Conservation (phyloP, 2,329 filamentous ascomycete species). For the Diaporthe helianthi region DNA sequence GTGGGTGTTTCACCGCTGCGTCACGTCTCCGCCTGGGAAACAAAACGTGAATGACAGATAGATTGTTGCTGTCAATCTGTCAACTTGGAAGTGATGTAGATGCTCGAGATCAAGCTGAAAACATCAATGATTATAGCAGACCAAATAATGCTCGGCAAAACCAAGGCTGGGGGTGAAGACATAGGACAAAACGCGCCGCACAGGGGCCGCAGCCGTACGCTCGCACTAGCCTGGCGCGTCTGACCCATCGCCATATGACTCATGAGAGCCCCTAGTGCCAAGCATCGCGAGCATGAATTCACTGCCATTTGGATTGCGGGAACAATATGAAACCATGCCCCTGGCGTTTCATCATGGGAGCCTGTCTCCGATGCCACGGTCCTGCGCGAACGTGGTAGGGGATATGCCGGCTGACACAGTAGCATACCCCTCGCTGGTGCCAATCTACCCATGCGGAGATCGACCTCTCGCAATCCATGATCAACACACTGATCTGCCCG, state of each 20-base stretch:
- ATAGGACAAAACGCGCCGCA: neutral
- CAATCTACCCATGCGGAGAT: constrained; percentile 8
- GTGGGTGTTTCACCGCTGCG: neutral
- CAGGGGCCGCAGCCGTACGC: neutral
- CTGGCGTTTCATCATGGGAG: constrained; percentile 14
- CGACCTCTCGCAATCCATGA: constrained; percentile 13
- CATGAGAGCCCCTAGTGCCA: neutral
- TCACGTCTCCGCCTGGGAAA: neutral
- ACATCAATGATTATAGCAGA: neutral
- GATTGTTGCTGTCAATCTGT: neutral
- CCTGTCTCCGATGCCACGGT: constrained; percentile 1
- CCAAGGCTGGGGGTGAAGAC: neutral
- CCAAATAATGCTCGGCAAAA: constrained; percentile 5
- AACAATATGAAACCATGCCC: constrained; percentile 11
- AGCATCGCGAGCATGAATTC: neutral
- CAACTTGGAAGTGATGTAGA: neutral
- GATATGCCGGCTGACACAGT: neutral
- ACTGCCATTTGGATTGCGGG: neutral
- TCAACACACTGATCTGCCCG: neutral
- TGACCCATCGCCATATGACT: constrained; percentile 1
- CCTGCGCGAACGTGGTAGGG: neutral
- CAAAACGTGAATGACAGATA: neutral
- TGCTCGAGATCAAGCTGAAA: constrained; percentile 4
- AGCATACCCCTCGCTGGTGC: neutral
- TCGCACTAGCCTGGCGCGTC: neutral